phyloP scores from a whole-genome alignment of 768 basidiomycete genomes.

The Botryobasidium botryosum region DNA sequence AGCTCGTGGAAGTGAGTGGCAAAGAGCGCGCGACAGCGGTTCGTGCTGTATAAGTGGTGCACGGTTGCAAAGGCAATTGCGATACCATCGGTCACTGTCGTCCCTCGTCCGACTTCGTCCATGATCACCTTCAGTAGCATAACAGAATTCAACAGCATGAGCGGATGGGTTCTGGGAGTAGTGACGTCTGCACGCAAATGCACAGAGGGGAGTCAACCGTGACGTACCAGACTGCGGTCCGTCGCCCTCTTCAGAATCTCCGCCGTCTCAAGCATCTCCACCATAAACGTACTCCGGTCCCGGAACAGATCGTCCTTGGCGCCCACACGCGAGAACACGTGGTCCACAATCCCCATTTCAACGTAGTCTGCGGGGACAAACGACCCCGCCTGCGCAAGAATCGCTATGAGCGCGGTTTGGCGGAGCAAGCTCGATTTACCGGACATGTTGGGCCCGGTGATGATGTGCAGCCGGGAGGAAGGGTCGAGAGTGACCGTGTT shows the following conservation, averaged over 20 bases:
- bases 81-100: constrained; percentile 78
- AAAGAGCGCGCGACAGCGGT: constrained; percentile 72
- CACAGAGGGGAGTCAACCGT: no score
- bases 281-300: constrained; percentile 93
- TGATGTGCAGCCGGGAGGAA: constrained; percentile 50
- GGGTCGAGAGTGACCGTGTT: constrained; percentile 56
- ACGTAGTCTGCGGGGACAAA: constrained; percentile 85
- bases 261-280: constrained; percentile 92
- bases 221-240: constrained; percentile 55
- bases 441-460: constrained; percentile 94
- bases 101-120: constrained; percentile 98
- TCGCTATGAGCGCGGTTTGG: constrained; percentile 75
- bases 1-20: constrained; percentile 98
- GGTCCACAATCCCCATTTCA: constrained; percentile 71
- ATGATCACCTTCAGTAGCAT: constrained; percentile 83
- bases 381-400: constrained; percentile 83
- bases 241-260: constrained; percentile 81
- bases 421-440: constrained; percentile 83
- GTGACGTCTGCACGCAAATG: no score
- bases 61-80: constrained; percentile 87
- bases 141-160: constrained; percentile 7
- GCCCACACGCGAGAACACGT: constrained; percentile 83
- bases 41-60: constrained; percentile 57
- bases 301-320: constrained; percentile 90
- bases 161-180: no score